Evolutionary conservation across 805 yeast species (phyloP).

Genomic region (Diddensiella caesifluorescens): DNA sequence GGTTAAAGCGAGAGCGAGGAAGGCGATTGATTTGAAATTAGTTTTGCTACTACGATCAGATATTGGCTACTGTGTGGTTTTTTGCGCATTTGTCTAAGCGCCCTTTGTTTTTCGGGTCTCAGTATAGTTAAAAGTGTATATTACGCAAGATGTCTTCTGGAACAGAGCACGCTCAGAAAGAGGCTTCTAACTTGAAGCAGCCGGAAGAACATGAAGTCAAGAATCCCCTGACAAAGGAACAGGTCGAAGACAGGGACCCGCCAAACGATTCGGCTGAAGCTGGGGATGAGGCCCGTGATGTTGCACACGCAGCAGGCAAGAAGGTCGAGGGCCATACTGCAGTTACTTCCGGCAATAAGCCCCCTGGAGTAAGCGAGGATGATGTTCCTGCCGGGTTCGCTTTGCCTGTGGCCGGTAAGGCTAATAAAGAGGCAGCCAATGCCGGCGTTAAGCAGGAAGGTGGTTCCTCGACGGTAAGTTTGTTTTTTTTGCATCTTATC

Average conservation of each 20-base stretch:
- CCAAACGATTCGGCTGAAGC: neutral
- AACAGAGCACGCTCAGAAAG: neutral
- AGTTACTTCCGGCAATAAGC: constrained; percentile 25
- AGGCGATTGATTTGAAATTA: too few species aligned
- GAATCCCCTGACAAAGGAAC: neutral
- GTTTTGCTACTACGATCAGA: too few species aligned
- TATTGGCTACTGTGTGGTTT: too few species aligned
- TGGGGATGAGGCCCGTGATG: constrained; percentile 11
- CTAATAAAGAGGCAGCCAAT: constrained; percentile 23
- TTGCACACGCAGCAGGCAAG: constrained; percentile 8
- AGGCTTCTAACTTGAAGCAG: constrained; percentile 1
- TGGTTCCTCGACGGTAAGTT: constrained; percentile 1
- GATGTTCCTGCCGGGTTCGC: constrained; percentile 29
- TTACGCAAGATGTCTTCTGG: neutral
- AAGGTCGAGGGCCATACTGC: constrained; percentile 21
- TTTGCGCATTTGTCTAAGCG: too few species aligned
- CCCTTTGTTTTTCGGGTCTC: too few species aligned
- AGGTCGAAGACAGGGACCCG: neutral
- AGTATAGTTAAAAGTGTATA: too few species aligned
- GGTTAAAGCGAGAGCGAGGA: too few species aligned
- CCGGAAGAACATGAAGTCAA: neutral
- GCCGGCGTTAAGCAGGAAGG: constrained; percentile 20
- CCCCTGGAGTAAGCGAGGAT: constrained; percentile 23
- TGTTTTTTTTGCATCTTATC: neutral
- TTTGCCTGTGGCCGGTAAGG: constrained; percentile 27